phyloP scores from a whole-genome alignment of 805 yeast genomes.

The Torulaspora delbrueckii region DNA sequence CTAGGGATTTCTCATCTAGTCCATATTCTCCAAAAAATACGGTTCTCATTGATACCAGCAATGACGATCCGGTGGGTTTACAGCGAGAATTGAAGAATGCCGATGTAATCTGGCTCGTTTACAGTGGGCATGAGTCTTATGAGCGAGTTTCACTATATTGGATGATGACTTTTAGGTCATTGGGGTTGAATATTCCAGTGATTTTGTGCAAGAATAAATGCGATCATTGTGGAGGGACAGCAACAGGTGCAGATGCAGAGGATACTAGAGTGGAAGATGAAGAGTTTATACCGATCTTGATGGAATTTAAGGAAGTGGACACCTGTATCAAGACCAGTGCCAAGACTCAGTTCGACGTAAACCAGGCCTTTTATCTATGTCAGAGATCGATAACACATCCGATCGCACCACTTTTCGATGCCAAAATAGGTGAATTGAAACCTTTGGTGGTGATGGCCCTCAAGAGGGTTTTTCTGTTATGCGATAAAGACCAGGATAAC shows the following conservation, averaged over 20 bases:
- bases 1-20: conserved; percentile 60
- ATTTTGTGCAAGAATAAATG: conserved; percentile 82
- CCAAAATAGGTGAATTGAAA: conserved; percentile 80
- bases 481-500: conserved; percentile 91
- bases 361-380: conserved; percentile 80
- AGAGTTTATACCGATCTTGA: conserved; percentile 77
- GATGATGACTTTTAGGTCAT: conserved; percentile 88
- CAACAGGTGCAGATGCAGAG: conserved; percentile 20
- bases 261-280: conserved; percentile 56
- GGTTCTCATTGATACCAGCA: conserved; percentile 72
- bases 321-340: conserved; percentile 89
- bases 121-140: conserved; percentile 89
- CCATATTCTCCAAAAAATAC: conserved; percentile 61
- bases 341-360: conserved; percentile 73
- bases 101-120: conserved; percentile 91
- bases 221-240: conserved; percentile 37
- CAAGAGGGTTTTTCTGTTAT: conserved; percentile 71
- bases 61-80: conserved; percentile 55
- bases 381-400: conserved; percentile 93
- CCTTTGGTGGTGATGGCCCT: conserved; percentile 73
- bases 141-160: conserved; percentile 89
- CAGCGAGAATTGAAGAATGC: conserved; percentile 76
- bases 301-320: conserved; percentile 91
- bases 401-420: conserved; percentile 84
- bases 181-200: conserved; percentile 93